Conservation (phyloP, 305 asterid species). For the Petunia hybrid region DNA sequence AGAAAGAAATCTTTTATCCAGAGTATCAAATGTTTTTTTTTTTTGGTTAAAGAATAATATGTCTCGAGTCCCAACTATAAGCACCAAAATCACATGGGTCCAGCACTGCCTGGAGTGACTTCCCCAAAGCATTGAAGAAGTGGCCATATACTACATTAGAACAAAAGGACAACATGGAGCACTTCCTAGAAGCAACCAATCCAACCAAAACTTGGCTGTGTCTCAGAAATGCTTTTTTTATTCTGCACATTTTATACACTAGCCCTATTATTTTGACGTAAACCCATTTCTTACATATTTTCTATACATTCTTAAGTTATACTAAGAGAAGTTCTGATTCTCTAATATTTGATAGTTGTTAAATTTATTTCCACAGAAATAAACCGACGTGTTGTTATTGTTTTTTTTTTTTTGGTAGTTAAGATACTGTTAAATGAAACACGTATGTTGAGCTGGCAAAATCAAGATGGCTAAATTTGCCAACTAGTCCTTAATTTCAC, state of each 20-base stretch:
- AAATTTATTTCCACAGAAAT: too few species aligned
- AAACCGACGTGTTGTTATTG: too few species aligned
- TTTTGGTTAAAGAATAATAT: background rate
- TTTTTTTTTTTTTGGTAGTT: background rate
- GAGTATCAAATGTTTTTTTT: background rate
- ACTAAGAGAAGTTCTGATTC: too few species aligned
- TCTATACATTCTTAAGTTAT: too few species aligned
- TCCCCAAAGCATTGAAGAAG: background rate
- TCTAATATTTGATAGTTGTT: too few species aligned
- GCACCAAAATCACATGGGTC: conserved; percentile 4
- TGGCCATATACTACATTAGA: background rate
- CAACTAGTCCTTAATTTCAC: background rate
- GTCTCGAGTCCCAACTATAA: background rate
- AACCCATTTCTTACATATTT: background rate
- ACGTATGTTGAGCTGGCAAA: background rate
- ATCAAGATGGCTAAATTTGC: background rate
- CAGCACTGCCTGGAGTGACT: background rate
- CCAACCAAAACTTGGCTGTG: background rate
- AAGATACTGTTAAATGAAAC: background rate
- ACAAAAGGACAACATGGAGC: background rate
- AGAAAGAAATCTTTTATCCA: background rate
- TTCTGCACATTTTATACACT: background rate
- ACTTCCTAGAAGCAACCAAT: conserved; percentile 14
- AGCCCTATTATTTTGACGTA: conserved; percentile 12
- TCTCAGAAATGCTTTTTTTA: background rate